Base-by-base conservation (phyloP, 2,329 filamentous ascomycete genomes). In the Neonectria hederae region DNA sequence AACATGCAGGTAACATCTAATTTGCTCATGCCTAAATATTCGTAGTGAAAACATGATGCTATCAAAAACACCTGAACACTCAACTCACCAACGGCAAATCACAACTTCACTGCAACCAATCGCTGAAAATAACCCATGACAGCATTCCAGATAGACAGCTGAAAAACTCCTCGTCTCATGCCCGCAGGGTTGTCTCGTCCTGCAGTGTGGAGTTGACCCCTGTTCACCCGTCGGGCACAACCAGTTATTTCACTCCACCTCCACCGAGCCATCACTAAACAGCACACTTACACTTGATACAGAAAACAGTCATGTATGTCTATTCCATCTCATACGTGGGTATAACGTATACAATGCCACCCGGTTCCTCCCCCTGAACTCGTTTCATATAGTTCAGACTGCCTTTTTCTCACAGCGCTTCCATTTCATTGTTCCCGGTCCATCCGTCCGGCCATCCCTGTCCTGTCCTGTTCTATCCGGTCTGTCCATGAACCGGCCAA, bases 391-490 rank as follows among this genome's bases (percentile, higher is more conserved):
- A 26, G 24, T 28, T 17, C 28, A 51, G 28, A n/a, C 48, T 21
- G n/a, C 17, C 11, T 8, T 51, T 51, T 51, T 51, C 26, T 32
- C 28, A 21, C n/a, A 10, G 8, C n/a, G 17, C 38, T 42, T 42
- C n/a, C 10, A 32, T 51, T 32, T 51, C n/a, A 32, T 14, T 51
- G 28, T 48, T 52, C 28, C 49, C 49, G 49, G 28, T 46, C 30
- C 60, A 59, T 63, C 54, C 54, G 24, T 54, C 24, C 54, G 32
- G 43, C 22, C 60, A 59, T 54, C 49, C 51, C 22, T 54, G 51
- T 48, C 42, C 38, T 49, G 57, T 54, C 48, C 48, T 51, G 48
- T 32, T 51, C 48, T 51, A 51, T 51, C 48, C 48, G 48, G 48
- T 35, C 28, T 28, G 28, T 21, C 48, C 48, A 51, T 32, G n/a